phyloP scores from a whole-genome alignment of 768 basidiomycete species.

The Boletus rufocinnamomeus region DNA sequence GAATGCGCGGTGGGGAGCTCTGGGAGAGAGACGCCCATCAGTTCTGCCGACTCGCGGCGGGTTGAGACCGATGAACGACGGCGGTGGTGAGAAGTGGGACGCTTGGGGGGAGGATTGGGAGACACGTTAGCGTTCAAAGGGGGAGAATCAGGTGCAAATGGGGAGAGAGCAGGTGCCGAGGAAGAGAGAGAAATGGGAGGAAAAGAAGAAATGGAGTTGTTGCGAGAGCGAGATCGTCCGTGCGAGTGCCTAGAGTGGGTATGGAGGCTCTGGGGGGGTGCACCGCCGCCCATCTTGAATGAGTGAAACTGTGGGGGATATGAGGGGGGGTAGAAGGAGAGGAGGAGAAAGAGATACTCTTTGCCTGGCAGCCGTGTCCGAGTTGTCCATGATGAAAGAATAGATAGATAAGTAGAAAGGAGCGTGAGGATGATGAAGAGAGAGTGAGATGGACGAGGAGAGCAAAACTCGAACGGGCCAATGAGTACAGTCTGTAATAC shows the following conservation, averaged over 20 bases:
- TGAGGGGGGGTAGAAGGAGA: not conserved
- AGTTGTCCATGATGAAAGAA: constrained; percentile 43
- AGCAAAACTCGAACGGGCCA: not conserved
- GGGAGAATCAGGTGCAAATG: constrained; percentile 39
- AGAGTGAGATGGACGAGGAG: constrained; percentile 9
- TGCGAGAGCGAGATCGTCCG: constrained; percentile 65
- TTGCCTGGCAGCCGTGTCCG: constrained; percentile 41
- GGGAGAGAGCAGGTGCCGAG: constrained; percentile 38
- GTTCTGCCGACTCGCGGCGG: constrained; percentile 83
- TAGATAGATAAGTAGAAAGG: constrained; percentile 10
- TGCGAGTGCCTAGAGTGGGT: constrained; percentile 38
- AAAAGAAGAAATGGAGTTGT: constrained; percentile 48
- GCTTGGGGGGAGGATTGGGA: constrained; percentile 43
- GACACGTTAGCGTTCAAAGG: constrained; percentile 25
- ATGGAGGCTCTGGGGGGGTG: constrained; percentile 40
- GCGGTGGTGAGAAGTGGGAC: constrained; percentile 74
- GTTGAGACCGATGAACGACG: constrained; percentile 89
- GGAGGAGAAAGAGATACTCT: constrained; percentile 35
- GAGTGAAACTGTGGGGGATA: constrained; percentile 57
- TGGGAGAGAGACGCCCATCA: constrained; percentile 81
- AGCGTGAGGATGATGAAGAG: constrained; percentile 32
- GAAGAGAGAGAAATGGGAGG: constrained; percentile 39
- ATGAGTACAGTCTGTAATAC: not conserved
- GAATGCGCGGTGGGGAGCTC: constrained; percentile 60
- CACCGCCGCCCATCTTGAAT: constrained; percentile 62